Evolutionary conservation across 176 grass and related monocot species (phyloP), one percentile per base, ranked within the genome.

Genomic region (Rhynchospora tenuis): DNA sequence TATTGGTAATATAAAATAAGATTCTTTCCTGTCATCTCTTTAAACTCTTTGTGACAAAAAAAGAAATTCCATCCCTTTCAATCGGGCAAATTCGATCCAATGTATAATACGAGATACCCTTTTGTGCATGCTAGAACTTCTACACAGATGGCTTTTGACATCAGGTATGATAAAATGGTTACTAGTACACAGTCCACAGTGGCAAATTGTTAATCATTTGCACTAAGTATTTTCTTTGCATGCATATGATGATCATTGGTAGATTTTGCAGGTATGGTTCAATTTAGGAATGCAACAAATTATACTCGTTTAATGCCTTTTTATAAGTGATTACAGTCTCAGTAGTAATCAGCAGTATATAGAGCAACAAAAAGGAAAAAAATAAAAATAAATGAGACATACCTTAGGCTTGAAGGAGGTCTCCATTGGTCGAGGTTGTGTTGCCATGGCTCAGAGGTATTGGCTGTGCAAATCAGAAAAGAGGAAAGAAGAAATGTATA

Each of bases 361-460:
- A 17, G 19, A 82, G 42, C 48, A 12, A 33, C 42, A 43, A 9
- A 51, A 45, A 64, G 31, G 64, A 26, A 24, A 62, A 62, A 48
- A 43, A 80, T 59, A 64, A 13, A 50, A 44, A 9, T 45, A n/a
- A 43, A 81, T 11, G 56, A 63, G 33, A 51, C 59, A 7, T 81
- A 82, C 80, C 80, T 67, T 46, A 47, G 78, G 78, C 28, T 81
- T 23, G 23, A 54, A 7, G 67, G 80, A 82, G 15, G 45, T 68
- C 45, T 82, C 80, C 59, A 82, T 50, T 17, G 80, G 22, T 54
- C 1, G 13, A 52, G 20, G 6, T 48, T 62, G 59, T 50, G 80
- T 65, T 47, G 80, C 80, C 80, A 82, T 82, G 80, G 80, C 61
- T 48, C 22, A 59, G 55, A 50, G 60, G 71, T 28, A 28, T 77